Evolutionary conservation across 2,329 filamentous ascomycete species (phyloP).

Genomic region (Chaetomiaceae sp.): DNA sequence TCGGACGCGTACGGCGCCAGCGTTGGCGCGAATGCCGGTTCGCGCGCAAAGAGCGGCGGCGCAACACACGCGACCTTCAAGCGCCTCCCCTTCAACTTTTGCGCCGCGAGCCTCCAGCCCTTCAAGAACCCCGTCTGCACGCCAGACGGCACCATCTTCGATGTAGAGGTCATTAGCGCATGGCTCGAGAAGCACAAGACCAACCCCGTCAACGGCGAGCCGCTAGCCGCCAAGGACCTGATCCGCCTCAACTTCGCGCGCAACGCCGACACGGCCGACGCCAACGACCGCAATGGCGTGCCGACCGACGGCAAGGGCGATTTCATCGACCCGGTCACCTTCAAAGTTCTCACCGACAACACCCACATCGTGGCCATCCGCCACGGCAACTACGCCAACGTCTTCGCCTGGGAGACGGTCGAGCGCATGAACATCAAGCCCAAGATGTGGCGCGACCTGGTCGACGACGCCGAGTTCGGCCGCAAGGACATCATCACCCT

Average conservation of each 20-base stretch:
- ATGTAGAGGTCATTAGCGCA: slow-evolving; percentile 86
- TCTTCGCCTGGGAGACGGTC: slow-evolving; percentile 93
- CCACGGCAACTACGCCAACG: slow-evolving; percentile 80
- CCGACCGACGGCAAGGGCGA: slow-evolving; percentile 61
- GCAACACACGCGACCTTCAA: slow-evolving; percentile 63
- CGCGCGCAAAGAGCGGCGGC: slow-evolving; percentile 45
- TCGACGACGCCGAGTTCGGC: slow-evolving; percentile 81
- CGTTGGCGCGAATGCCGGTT: slow-evolving; percentile 63
- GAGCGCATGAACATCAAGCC: slow-evolving; percentile 94
- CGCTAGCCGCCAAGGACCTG: slow-evolving; percentile 74
- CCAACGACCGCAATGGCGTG: slow-evolving; percentile 42
- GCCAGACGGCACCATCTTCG: slow-evolving; percentile 80
- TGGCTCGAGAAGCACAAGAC: slow-evolving; percentile 94
- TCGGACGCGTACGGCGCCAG: slow-evolving; percentile 83
- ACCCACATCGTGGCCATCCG: slow-evolving; percentile 90
- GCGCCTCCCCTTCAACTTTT: slow-evolving; percentile 95
- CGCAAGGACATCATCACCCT: slow-evolving; percentile 92
- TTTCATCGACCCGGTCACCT: slow-evolving; percentile 93
- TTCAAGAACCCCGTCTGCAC: slow-evolving; percentile 96
- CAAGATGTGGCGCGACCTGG: slow-evolving; percentile 90
- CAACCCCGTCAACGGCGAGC: slow-evolving; percentile 80
- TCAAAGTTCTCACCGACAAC: slow-evolving; percentile 96
- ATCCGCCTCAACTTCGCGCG: slow-evolving; percentile 89
- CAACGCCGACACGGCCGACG: slow-evolving; percentile 66
- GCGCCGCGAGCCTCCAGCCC: slow-evolving; percentile 90